phyloP scores from a whole-genome alignment of 2,329 filamentous ascomycete species.

The Aspergillus brunneoviolaceus region DNA sequence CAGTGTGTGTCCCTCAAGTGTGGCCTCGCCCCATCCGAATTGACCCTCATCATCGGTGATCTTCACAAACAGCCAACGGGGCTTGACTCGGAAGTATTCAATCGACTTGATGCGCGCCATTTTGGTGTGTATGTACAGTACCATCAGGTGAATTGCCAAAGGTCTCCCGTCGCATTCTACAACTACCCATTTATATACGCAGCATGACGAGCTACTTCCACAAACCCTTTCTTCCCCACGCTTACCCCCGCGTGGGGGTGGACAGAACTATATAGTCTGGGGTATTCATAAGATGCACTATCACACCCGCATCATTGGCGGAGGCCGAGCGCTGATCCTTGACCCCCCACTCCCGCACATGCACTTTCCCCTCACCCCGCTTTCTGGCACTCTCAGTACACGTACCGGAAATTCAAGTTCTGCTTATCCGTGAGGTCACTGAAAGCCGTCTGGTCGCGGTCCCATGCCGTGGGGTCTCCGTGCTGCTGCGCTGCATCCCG shows the following conservation, averaged over 20 bases:
- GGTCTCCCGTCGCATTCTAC: not conserved
- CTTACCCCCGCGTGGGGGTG: slow-evolving; percentile 9
- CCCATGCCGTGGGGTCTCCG: slow-evolving; percentile 13
- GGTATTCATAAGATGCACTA: not conserved
- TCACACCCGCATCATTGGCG: slow-evolving; percentile 16
- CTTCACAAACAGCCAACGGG: slow-evolving; percentile 77
- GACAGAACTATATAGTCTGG: not conserved
- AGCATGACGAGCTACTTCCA: not conserved
- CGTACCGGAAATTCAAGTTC: slow-evolving; percentile 40
- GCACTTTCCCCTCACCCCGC: not conserved
- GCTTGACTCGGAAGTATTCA: slow-evolving; percentile 73
- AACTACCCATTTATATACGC: not conserved
- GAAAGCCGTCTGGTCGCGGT: slow-evolving; percentile 46
- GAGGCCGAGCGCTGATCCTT: slow-evolving; percentile 8
- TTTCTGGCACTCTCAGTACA: slow-evolving; percentile 17
- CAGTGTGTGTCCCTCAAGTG: slow-evolving; percentile 70
- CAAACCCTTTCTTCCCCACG: not conserved
- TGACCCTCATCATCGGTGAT: slow-evolving; percentile 67
- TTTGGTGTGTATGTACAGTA: not conserved
- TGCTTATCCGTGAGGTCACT: slow-evolving; percentile 51
- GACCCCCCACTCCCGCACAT: not conserved
- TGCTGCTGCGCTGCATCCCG: not conserved
- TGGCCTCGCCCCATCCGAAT: slow-evolving; percentile 73
- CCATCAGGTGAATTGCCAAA: not conserved
- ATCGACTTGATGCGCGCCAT: slow-evolving; percentile 67